Evolutionary conservation across 1,139 yeast species (phyloP).

Genomic region (Geotrichum candidum): DNA sequence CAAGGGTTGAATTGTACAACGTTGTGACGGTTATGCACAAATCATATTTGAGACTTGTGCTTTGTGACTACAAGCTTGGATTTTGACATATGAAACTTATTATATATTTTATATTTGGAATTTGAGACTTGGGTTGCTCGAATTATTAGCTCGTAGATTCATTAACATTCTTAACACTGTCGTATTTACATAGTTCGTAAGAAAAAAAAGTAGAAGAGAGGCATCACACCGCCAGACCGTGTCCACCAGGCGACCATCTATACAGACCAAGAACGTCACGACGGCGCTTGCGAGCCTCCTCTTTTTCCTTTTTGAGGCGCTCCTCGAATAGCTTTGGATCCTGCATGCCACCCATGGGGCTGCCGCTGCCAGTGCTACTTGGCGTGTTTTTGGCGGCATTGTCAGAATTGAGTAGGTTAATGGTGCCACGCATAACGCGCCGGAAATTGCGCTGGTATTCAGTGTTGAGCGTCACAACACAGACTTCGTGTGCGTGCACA

Average conservation of each 20-base stretch:
- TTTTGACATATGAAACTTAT: too few relatives aligned
- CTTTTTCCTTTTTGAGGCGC: conserved; percentile 22
- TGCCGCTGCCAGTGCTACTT: conserved; percentile 19
- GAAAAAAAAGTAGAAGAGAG: background rate
- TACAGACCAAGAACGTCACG: conserved; percentile 30
- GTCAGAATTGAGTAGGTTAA: conserved; percentile 14
- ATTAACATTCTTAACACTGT: background rate
- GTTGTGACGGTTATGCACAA: background rate
- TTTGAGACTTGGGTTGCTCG: too few relatives aligned
- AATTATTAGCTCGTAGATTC: background rate
- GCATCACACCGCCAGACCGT: conserved; percentile 29
- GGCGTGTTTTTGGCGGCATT: conserved; percentile 12
- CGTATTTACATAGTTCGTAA: background rate
- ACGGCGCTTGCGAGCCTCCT: conserved; percentile 25
- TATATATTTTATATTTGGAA: too few relatives aligned
- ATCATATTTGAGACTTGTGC: background rate
- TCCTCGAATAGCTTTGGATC: conserved; percentile 27
- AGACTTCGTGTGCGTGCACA: conserved; percentile 34
- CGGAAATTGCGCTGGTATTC: conserved; percentile 34
- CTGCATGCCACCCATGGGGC: conserved; percentile 27
- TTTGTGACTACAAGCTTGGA: background rate
- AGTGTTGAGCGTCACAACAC: conserved; percentile 33
- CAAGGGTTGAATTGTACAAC: background rate
- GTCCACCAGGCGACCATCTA: conserved; percentile 32
- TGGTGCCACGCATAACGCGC: conserved; percentile 31